Evolutionary conservation across 345 rosid genomes (phyloP), one percentile per base, ranked within the genome.

Genomic region (Rhodomyrtus tomentosa): DNA sequence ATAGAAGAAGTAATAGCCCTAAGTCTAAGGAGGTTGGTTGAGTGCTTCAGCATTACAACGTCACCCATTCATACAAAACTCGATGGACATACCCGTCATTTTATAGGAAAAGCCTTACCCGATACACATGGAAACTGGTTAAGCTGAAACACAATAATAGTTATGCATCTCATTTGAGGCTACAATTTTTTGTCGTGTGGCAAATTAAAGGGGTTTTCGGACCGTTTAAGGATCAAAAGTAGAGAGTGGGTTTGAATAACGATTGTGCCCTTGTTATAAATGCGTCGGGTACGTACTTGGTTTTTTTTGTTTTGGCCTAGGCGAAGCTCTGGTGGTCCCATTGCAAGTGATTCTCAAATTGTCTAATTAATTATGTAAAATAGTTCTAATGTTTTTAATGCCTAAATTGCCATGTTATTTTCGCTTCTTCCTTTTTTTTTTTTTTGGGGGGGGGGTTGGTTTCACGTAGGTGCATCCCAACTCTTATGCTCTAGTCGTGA

Each of bases 401-500:
- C 74, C 42, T 62, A 32, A 7, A 62, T 62, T 36, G 6, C 14
- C 76, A 68, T 36, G 1, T 3, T 36, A 18, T 32, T 32, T 62
- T 62, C n/a, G 32, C 16, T 56, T 1, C 9, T 32, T 32, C 4
- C 32, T 5, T 3, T 27, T 58, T n/a, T 21, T 53, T 53, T 20
- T 21, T 6, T n/a, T 24, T 4, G n/a, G n/a, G n/a, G n/a, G n/a
- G n/a, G n/a, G n/a, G n/a, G n/a, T 11, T 24, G 74, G 74, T 55
- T 53, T 32, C 13, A 27, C 40, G 25, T 72, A 85, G 84, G 87
- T 85, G 53, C 74, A 82, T 27, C 29, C 62, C 22, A 83, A 90
- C 76, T 49, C 83, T 16, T 32, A 79, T 29, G 90, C 90, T 7
- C 62, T 90, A 5, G 89, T 90, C 50, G 85, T 90, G 21, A 87